Evolutionary conservation across 2,329 filamentous ascomycete species (phyloP).

Genomic region (Trichoderma sp.): DNA sequence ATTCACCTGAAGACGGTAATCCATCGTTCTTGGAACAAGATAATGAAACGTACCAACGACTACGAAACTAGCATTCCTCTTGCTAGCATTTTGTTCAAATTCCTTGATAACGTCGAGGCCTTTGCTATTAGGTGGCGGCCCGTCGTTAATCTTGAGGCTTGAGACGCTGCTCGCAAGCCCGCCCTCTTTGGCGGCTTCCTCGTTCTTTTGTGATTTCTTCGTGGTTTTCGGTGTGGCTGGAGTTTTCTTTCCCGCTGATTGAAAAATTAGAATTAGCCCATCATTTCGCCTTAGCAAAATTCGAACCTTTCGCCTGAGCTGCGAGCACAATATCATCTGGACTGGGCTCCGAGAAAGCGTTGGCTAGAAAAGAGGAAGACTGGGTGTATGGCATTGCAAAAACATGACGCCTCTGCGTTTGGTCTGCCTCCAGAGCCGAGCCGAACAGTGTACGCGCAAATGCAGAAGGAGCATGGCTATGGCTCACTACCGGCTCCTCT

Average conservation of each 20-base stretch:
- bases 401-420: slow-evolving; percentile 36
- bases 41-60: slow-evolving; percentile 70
- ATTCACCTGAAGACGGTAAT: not conserved
- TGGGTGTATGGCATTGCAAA: slow-evolving; percentile 54
- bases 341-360: slow-evolving; percentile 81
- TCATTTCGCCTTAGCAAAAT: slow-evolving; percentile 52
- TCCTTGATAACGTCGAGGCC: slow-evolving; percentile 84
- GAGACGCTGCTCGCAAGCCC: slow-evolving; percentile 38
- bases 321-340: slow-evolving; percentile 87
- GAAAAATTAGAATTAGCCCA: slow-evolving; percentile 55
- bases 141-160: slow-evolving; percentile 50
- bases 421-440: slow-evolving; percentile 38
- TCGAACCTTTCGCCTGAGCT: slow-evolving; percentile 88
- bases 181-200: slow-evolving; percentile 30
- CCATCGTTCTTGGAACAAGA: not conserved
- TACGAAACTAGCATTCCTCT: slow-evolving; percentile 85
- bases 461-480: slow-evolving; percentile 48
- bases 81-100: slow-evolving; percentile 72
- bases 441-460: slow-evolving; percentile 59
- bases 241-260: slow-evolving; percentile 56
- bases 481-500: slow-evolving; percentile 28
- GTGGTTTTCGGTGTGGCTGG: slow-evolving; percentile 34
- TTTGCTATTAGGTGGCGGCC: slow-evolving; percentile 66
- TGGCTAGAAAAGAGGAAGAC: slow-evolving; percentile 51
- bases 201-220: slow-evolving; percentile 46